Evolutionary conservation across 345 rosid species (phyloP), one percentile per base, ranked within the genome.

Genomic region (Bruguiera parviflora): DNA sequence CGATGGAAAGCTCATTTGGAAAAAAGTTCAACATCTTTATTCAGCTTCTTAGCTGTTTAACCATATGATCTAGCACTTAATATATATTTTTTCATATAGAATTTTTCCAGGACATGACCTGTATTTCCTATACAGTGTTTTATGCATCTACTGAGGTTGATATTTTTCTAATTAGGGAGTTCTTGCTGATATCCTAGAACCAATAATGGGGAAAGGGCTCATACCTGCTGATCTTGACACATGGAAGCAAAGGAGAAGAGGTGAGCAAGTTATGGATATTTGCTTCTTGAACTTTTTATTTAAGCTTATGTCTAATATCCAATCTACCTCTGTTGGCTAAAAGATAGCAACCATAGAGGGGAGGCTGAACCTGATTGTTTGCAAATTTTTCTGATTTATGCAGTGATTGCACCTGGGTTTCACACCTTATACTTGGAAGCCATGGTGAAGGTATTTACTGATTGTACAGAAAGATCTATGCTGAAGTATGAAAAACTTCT

Each of bases 121-220:
- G 58, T 24, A 13, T 55, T 58, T 52, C 24, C 49, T 43, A 13
- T 37, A 64, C 52, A 15, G 35, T 52, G 57, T 20, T 47, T 71
- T 63, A 47, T 61, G 55, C 59, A 27, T 74, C 62, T 46, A 51
- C 24, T 61, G 20, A 43, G 56, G 31, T 59, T 77, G 18, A 35
- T 28, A 49, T 67, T 62, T 66, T 73, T 65, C 59, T 79, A 29
- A 64, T 19, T 68, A 94, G 96, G 98, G 98, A 71, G 89, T 94
- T 82, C 97, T 94, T 80, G 96, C 98, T 76, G 97, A 94, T 78
- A 94, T 94, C 71, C 84, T 91, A 47, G 98, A 91, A 77, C 97
- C 98, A 5, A 91, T 91, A 79, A 94, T 94, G 98, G 98, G 97
- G 4, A 94, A 91, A 79, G 98, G 98, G 74, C 88, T 94, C 75